These are phyloP conservation scores for Paratinospora sagittata DNA, from an alignment of 164 flowering plant species.

Conservation along the genomic window DNA sequence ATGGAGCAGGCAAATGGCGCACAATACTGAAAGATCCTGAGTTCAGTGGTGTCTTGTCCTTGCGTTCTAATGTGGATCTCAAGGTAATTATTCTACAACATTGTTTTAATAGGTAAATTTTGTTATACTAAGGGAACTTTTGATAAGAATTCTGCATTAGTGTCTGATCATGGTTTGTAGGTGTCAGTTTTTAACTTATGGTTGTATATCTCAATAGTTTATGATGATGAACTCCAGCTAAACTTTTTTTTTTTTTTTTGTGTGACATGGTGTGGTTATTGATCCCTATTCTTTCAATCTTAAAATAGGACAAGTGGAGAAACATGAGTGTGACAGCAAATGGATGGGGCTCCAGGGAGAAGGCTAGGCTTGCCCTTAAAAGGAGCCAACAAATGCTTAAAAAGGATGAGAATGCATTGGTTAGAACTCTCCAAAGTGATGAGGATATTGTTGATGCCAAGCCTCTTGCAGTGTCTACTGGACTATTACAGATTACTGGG, in stretches of 20 bases:
- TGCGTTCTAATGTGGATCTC: constrained; percentile 93
- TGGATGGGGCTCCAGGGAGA: constrained; percentile 85
- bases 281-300: not conserved
- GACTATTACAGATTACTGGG: constrained; percentile 38
- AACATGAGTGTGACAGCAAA: constrained; percentile 89
- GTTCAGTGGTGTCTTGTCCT: constrained; percentile 58
- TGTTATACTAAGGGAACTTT: not conserved
- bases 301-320: constrained; percentile 85
- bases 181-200: not conserved
- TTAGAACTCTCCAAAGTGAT: constrained; percentile 39
- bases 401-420: constrained; percentile 47
- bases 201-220: no score
- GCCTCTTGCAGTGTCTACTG: constrained; percentile 41
- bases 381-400: constrained; percentile 38
- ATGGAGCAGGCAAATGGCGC: constrained; percentile 98
- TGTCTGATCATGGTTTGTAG: not conserved
- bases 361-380: constrained; percentile 59
- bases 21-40: constrained; percentile 95
- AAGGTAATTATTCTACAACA: constrained; percentile 44
- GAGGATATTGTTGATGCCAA: constrained; percentile 67
- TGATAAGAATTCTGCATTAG: not conserved
- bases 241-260: no score
- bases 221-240: no score
- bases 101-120: not conserved
- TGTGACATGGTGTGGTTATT: no score